These are phyloP conservation scores for Pythium diclinum DNA, from an alignment of 352 stramenopile genomes.

Conservation along the genomic window DNA sequence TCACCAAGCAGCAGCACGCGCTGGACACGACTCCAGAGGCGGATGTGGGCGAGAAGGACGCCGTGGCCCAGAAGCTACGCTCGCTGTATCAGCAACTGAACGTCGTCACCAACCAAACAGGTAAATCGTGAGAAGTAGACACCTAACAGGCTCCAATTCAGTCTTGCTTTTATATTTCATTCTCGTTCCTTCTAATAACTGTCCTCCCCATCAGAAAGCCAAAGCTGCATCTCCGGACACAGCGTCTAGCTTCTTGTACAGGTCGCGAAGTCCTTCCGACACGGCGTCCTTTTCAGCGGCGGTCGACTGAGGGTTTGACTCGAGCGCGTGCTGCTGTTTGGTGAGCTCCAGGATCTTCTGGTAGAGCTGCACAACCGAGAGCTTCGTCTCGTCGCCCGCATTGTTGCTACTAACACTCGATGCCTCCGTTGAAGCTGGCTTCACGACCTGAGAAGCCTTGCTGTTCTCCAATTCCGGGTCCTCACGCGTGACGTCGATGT, in stretches of 20 bases:
- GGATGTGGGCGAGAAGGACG: constrained; percentile 35
- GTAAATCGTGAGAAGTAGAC: not conserved
- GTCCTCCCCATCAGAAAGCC: constrained; percentile 8
- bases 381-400: constrained; percentile 27
- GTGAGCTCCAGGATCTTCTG: constrained; percentile 63
- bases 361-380: constrained; percentile 55
- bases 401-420: not conserved
- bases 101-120: not conserved
- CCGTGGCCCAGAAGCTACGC: constrained; percentile 27
- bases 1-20: constrained; percentile 55
- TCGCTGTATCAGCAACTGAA: constrained; percentile 1
- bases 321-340: constrained; percentile 50
- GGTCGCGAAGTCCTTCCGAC: constrained; percentile 36
- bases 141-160: not conserved
- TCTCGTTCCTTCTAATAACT: not conserved
- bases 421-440: not conserved
- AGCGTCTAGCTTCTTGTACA: constrained; percentile 52
- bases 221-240: constrained; percentile 30
- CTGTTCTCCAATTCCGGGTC: constrained; percentile 5
- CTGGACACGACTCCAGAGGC: constrained; percentile 40
- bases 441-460: not conserved
- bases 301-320: constrained; percentile 38
- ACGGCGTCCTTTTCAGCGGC: constrained; percentile 39
- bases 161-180: constrained; percentile 5
- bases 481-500: constrained; percentile 16